Percentiles rank a stretch among this genome's conserved stretches.
Conservation (phyloP, 768 basidiomycete genomes). For the Panaeolus papilionaceus region DNA sequence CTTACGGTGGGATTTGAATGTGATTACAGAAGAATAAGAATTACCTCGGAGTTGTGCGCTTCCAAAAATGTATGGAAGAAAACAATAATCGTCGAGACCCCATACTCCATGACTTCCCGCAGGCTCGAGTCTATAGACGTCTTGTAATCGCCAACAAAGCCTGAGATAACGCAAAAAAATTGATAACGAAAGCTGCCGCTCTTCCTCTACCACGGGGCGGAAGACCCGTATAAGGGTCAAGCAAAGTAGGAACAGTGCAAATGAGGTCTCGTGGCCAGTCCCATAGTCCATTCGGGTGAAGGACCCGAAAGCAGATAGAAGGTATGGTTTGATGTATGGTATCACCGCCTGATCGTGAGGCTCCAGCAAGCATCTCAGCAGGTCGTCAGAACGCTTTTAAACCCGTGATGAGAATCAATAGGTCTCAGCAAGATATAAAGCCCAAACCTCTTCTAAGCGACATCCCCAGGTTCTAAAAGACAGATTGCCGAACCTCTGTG, state of each 20-base stretch:
- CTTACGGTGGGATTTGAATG: not conserved
- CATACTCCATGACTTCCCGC: constrained; percentile 98
- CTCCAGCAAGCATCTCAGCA: constrained; percentile 58
- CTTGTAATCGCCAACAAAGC: constrained; percentile 87
- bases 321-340: constrained; percentile 77
- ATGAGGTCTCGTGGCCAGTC: constrained; percentile 93
- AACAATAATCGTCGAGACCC: constrained; percentile 93
- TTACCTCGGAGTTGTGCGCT: constrained; percentile 86
- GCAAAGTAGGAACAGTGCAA: constrained; percentile 77
- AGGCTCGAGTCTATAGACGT: constrained; percentile 89
- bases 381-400: constrained; percentile 55
- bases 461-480: constrained; percentile 88
- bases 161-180: constrained; percentile 81
- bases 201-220: constrained; percentile 61
- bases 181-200: constrained; percentile 61
- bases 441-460: constrained; percentile 73
- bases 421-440: constrained; percentile 11
- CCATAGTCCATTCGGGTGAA: constrained; percentile 95
- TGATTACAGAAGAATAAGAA: constrained; percentile 23
- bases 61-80: constrained; percentile 90
- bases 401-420: constrained; percentile 18
- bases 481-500: constrained; percentile 92
- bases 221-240: constrained; percentile 75
- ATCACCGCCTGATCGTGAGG: constrained; percentile 48
- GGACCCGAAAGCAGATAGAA: constrained; percentile 87